Conservation (phyloP, 176 grass and related monocot species). For the Puccinellia tenuiflora region DNA sequence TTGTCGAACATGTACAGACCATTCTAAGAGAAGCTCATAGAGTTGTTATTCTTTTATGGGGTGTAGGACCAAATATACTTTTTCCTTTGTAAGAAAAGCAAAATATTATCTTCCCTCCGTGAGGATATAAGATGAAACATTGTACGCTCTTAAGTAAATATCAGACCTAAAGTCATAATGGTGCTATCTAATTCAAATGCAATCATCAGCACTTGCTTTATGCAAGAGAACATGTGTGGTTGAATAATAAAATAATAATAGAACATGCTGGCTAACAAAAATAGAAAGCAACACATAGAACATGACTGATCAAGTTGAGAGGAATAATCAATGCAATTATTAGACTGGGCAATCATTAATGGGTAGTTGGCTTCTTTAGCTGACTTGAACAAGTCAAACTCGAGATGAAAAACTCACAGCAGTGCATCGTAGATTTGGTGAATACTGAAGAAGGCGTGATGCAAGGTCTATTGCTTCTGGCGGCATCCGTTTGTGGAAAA, state of each 20-base stretch:
- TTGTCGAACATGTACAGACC: background rate
- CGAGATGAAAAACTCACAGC: constrained; percentile 34
- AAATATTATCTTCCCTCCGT: background rate
- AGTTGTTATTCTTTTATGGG: background rate
- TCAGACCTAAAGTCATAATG: background rate
- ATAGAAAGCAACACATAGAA: background rate
- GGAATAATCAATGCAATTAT: constrained; percentile 27
- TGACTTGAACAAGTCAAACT: constrained; percentile 26
- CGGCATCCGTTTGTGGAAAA: constrained; percentile 81
- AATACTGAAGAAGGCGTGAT: constrained; percentile 71
- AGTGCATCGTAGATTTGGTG: constrained; percentile 70
- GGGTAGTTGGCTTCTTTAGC: constrained; percentile 11
- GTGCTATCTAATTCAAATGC: background rate
- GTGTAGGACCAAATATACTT: background rate
- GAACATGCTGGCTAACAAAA: background rate
- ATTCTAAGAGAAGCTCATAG: background rate
- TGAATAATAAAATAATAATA: background rate
- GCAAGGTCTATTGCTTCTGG: constrained; percentile 75
- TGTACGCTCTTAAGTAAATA: background rate
- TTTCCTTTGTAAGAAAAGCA: background rate
- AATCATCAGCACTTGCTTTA: constrained; percentile 6
- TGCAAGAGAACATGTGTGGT: background rate
- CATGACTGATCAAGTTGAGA: constrained; percentile 9
- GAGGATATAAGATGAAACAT: background rate
- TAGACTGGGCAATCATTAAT: constrained; percentile 28